These are phyloP conservation scores for Pestalotiopsis sp. DNA, from an alignment of 2,329 filamentous ascomycete species.

Conservation along the genomic window DNA sequence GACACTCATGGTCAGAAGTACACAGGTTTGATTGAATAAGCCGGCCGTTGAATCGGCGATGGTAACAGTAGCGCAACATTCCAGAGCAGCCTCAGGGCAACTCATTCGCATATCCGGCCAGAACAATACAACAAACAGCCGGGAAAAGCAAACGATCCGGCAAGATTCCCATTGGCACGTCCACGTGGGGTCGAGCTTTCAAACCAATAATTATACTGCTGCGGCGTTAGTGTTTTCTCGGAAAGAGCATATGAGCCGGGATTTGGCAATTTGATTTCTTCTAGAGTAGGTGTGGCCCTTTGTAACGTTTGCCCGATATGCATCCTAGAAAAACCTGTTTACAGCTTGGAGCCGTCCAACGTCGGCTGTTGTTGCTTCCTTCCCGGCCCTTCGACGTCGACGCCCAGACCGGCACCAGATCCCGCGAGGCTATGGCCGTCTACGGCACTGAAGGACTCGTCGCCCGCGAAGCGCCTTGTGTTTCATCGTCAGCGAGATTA, in stretches of 20 bases:
- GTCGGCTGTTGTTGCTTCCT: not conserved
- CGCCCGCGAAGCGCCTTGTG: constrained; percentile 40
- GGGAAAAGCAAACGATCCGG: no score
- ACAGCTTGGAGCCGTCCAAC: constrained; percentile 14
- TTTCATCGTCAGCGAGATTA: constrained; percentile 13
- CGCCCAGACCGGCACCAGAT: constrained; percentile 30
- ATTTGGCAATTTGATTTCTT: not conserved
- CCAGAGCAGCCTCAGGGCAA: not conserved
- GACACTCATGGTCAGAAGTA: not conserved
- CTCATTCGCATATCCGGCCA: not conserved
- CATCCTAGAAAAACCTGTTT: not conserved
- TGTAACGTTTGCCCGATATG: no score
- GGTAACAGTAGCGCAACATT: not conserved
- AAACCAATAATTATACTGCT: not conserved
- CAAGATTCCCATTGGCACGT: no score
- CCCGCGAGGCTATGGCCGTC: constrained; percentile 24
- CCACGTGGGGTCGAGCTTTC: no score
- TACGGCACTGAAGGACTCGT: constrained; percentile 39
- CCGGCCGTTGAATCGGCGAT: not conserved
- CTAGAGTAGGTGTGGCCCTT: no score
- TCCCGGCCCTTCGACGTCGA: constrained; percentile 29
- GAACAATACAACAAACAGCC: not conserved
- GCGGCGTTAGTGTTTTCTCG: not conserved
- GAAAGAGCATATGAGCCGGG: not conserved
- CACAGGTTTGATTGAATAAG: not conserved